phyloP scores from a whole-genome alignment of 371 early-diverging fungal genomes.

The Dinochytrium kinnereticum region DNA sequence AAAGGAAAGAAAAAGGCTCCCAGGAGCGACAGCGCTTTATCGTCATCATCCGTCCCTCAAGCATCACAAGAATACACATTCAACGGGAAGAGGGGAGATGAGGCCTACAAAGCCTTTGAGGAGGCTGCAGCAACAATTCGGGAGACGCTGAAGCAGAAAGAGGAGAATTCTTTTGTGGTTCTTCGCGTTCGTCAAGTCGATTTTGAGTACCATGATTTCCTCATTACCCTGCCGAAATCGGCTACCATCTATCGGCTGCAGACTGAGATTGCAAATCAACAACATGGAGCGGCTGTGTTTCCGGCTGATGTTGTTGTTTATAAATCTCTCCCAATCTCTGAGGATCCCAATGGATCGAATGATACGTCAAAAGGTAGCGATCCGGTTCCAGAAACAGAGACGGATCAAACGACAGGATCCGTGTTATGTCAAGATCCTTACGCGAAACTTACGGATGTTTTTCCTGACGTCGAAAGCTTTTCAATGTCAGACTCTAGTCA shows the following conservation, averaged over 20 bases:
- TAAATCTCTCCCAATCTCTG: not conserved
- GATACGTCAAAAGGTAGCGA: not conserved
- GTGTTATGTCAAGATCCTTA: not conserved
- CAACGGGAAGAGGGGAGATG: slow-evolving; percentile 27
- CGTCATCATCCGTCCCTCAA: not conserved
- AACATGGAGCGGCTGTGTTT: slow-evolving; percentile 30
- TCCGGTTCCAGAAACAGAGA: not conserved
- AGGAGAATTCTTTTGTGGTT: slow-evolving; percentile 18
- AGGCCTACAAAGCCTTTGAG: slow-evolving; percentile 20
- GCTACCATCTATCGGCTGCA: slow-evolving; percentile 35
- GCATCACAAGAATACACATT: slow-evolving; percentile 17
- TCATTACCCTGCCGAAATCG: slow-evolving; percentile 36
- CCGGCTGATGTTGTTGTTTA: slow-evolving; percentile 30
- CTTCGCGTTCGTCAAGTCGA: slow-evolving; percentile 37
- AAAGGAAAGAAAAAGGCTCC: not conserved
- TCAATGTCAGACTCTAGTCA: not conserved
- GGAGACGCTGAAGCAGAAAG: slow-evolving; percentile 19
- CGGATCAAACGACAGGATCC: not conserved
- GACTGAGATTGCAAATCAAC: slow-evolving; percentile 34
- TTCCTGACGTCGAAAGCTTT: slow-evolving; percentile 9
- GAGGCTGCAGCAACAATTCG: slow-evolving; percentile 8
- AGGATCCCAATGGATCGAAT: not conserved
- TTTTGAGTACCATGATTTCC: slow-evolving; percentile 26
- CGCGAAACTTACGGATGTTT: slow-evolving; percentile 2
- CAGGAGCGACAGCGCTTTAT: too few species aligned